phyloP scores from a whole-genome alignment of 2,329 filamentous ascomycete species.

The Fusarium tricinctum region DNA sequence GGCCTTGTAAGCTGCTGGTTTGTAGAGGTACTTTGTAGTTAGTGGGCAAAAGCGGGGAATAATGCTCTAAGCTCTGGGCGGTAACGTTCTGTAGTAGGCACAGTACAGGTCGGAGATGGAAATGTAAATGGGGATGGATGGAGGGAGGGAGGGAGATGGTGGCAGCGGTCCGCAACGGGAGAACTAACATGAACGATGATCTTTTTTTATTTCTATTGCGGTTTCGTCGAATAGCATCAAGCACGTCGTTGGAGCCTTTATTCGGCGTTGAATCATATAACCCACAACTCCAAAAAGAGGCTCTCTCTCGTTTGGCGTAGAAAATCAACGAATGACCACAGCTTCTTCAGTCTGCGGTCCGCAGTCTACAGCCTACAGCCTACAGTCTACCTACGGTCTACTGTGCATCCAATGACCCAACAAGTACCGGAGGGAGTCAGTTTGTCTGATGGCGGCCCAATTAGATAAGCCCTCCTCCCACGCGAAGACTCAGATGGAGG shows the following conservation, averaged over 20 bases:
- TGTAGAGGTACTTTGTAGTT: neutral
- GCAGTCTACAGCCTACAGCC: too few relatives aligned
- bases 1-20: slow-evolving; percentile 19
- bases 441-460: slow-evolving; percentile 48
- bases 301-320: slow-evolving; percentile 9
- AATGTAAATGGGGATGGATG: too few relatives aligned
- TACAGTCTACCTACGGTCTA: too few relatives aligned
- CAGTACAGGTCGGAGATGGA: too few relatives aligned
- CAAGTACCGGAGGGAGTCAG: slow-evolving; percentile 34
- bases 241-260: slow-evolving; percentile 10
- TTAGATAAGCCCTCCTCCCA: slow-evolving; percentile 42
- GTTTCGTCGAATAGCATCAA: slow-evolving; percentile 11
- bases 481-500: slow-evolving; percentile 47
- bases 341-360: neutral
- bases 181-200: slow-evolving; percentile 38
- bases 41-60: slow-evolving; percentile 45
- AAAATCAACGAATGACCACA: slow-evolving; percentile 18
- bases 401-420: neutral
- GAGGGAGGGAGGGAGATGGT: slow-evolving; percentile 18
- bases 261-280: slow-evolving; percentile 3
- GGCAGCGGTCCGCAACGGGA: slow-evolving; percentile 48
- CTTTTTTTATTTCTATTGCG: slow-evolving; percentile 14
- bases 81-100: neutral
- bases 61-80: neutral
- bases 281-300: neutral